Base-by-base conservation (phyloP, 352 stramenopile genomes). In the Phytophthora constricta region DNA sequence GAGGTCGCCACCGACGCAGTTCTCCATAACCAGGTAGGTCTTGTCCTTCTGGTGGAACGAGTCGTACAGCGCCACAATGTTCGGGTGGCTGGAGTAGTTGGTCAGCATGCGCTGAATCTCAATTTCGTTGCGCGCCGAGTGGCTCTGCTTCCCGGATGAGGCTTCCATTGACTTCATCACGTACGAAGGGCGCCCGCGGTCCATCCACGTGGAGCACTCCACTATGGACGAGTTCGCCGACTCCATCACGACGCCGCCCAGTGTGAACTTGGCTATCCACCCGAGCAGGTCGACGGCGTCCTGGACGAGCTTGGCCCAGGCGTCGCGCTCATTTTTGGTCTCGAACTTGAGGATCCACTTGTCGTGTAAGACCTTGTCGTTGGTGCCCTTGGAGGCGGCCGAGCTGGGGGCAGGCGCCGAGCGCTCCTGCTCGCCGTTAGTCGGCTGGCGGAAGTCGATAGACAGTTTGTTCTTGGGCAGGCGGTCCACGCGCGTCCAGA, bases 281-380 rank as follows among this genome's bases (percentile, higher is more conserved):
- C 66, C 61, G 11, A 89, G 70, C 57, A 92, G 65, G 26, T 92
- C 84, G 19, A 90, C 62, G 13, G 80, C 72, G 62, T 92, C 81
- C 68, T 92, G 80, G 23, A 89, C 69, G 17, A 87, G 77, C 57
- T 87, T 86, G 33, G 79, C 80, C 75, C 80, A 90, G 45, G 52
- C 26, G 54, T 90, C 84, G 20, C 81, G 80, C 62, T 92, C 84
- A 45, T 77, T 82, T 68, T 92, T 92, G n/a, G 72, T 86, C 22
- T 89, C 78, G 23, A 92, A 92, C 37, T 82, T 86, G 25, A 91
- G 77, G 17, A 89, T 76, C 84, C 84, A 92, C 59, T 85, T 88
- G 57, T 83, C 82, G 0, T 41, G 46, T 13, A 42, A 28, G 27
- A 81, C 73, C 46, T 78, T 78, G 25, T 78, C 66, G 22, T 69